phyloP scores from a whole-genome alignment of 2,329 filamentous ascomycete genomes.

The Cadophora malorum region DNA sequence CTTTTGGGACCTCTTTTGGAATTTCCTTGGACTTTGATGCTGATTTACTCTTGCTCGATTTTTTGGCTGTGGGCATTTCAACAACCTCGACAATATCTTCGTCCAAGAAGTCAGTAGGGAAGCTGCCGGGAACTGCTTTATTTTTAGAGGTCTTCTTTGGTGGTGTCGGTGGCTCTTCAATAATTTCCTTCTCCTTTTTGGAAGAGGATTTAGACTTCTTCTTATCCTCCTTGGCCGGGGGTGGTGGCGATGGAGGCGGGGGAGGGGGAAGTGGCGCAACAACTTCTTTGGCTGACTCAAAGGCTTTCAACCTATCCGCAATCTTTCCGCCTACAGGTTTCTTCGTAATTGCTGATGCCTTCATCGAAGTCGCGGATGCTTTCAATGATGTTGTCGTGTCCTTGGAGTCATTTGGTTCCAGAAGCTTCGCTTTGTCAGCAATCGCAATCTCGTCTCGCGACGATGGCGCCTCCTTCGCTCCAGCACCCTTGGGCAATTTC shows the following conservation, averaged over 20 bases:
- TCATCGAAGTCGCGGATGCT: conserved; percentile 50
- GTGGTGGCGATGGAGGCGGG: conserved; percentile 48
- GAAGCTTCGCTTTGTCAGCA: conserved; percentile 58
- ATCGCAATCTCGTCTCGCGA: conserved; percentile 52
- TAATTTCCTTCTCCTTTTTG: conserved; percentile 48
- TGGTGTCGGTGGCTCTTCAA: conserved; percentile 42
- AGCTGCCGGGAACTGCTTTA: conserved; percentile 61
- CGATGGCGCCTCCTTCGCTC: conserved; percentile 48
- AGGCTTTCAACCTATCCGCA: conserved; percentile 62
- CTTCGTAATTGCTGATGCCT: conserved; percentile 49
- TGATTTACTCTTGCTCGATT: conserved; percentile 50
- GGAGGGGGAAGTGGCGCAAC: conserved; percentile 35
- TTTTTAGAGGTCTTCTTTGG: conserved; percentile 48
- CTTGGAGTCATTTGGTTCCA: conserved; percentile 53
- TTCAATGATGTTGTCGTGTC: conserved; percentile 51
- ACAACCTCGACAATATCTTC: conserved; percentile 29
- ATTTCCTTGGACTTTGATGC: conserved; percentile 46
- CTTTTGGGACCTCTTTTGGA: conserved; percentile 31
- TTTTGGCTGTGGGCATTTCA: conserved; percentile 46
- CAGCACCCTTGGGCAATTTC: conserved; percentile 47
- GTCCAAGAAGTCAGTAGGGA: conserved; percentile 49
- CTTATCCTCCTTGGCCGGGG: conserved; percentile 52
- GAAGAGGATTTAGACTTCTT: conserved; percentile 49
- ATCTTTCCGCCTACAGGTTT: conserved; percentile 56
- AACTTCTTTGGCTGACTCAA: conserved; percentile 54